Conservation (phyloP, 2,329 filamentous ascomycete genomes). For the Colletotrichum cuscutae region DNA sequence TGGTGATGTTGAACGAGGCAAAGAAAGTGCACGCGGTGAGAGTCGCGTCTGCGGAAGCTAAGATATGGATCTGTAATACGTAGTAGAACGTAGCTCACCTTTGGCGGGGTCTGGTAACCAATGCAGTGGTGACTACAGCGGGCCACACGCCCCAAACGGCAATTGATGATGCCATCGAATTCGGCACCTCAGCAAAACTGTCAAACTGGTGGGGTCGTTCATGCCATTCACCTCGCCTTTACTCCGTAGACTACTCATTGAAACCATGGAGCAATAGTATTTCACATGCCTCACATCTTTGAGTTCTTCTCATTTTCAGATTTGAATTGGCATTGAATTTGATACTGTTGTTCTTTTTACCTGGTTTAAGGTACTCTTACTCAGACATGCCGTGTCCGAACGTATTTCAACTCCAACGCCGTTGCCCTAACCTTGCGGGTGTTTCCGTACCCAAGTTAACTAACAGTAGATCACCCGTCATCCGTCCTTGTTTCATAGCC, state of each 20-base stretch:
- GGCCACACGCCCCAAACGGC: neutral
- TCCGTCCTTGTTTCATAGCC: slow-evolving; percentile 9
- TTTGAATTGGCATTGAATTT: neutral
- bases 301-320: neutral
- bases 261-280: no score
- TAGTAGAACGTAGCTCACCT: neutral
- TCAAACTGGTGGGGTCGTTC: neutral
- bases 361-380: neutral
- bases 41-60: neutral
- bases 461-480: neutral
- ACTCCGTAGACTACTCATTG: no score
- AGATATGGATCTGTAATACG: neutral
- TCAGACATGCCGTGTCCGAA: neutral
- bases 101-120: neutral
- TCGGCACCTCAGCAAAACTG: neutral
- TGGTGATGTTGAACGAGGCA: neutral
- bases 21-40: neutral
- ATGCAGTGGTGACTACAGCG: neutral
- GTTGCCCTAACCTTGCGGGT: neutral
- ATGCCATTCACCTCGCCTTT: neutral
- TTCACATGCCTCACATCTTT: neutral
- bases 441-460: neutral
- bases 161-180: neutral
- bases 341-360: neutral
- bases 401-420: neutral